Percentiles rank a stretch among this genome's conserved stretches.
phyloP scores from a whole-genome alignment of 2,329 filamentous ascomycete species.

The Trichoderma brevicompactum region DNA sequence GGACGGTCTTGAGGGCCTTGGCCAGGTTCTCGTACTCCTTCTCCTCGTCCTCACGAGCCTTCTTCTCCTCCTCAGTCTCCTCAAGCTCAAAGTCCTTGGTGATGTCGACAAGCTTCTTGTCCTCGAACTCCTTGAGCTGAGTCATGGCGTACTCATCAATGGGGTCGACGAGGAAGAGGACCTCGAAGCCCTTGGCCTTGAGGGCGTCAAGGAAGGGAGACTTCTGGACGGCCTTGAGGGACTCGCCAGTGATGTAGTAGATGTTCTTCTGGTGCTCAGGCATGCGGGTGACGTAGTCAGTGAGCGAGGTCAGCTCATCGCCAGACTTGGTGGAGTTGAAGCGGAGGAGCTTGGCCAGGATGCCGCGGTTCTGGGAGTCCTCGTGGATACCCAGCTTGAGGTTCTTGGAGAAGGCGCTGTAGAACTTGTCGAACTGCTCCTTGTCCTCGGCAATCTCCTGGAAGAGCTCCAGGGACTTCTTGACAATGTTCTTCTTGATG shows the following conservation, averaged over 20 bases:
- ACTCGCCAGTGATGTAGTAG: constrained; percentile 99
- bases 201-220: constrained; percentile 98
- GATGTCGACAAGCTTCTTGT: constrained; percentile 99
- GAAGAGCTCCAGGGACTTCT: constrained; percentile 99
- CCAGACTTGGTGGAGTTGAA: constrained; percentile 99
- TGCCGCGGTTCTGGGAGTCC: constrained; percentile 93
- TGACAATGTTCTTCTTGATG: constrained; percentile 99
- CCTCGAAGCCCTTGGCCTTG: constrained; percentile 99
- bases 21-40: constrained; percentile 95
- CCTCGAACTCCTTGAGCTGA: constrained; percentile 99
- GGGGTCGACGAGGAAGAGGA: constrained; percentile 98
- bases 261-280: constrained; percentile 99
- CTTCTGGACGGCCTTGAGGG: constrained; percentile 95
- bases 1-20: constrained; percentile 98
- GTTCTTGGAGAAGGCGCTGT: constrained; percentile 99
- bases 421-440: constrained; percentile 99
- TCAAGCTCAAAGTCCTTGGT: constrained; percentile 99
- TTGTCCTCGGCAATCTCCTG: constrained; percentile 98
- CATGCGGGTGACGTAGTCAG: constrained; percentile 99
- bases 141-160: constrained; percentile 99
- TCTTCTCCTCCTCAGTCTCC: constrained; percentile 99
- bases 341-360: constrained; percentile 96
- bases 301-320: constrained; percentile 90
- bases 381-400: constrained; percentile 99
- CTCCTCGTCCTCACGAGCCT: constrained; percentile 90